These are phyloP conservation scores for Beverwykella pulmonaria DNA, from an alignment of 495 filamentous ascomycete genomes.

Conservation along the genomic window DNA sequence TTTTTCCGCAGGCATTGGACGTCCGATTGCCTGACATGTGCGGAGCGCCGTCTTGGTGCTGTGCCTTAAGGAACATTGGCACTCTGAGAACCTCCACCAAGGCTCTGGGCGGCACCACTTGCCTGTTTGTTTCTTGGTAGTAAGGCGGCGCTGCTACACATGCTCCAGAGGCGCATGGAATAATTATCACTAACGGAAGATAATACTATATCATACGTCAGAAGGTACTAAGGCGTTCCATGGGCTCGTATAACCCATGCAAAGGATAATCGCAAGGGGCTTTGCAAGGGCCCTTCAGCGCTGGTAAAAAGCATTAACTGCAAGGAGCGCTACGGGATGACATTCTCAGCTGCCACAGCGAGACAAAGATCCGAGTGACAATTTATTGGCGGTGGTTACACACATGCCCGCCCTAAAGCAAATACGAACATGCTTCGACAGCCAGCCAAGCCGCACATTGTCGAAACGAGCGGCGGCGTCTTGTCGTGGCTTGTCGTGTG, in stretches of 20 bases:
- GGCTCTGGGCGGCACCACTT: background rate
- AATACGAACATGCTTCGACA: constrained; percentile 24
- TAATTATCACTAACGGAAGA: background rate
- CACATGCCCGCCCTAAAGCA: constrained; percentile 24
- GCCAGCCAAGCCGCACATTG: constrained; percentile 22
- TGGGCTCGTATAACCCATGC: background rate
- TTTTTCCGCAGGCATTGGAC: background rate
- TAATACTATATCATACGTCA: background rate
- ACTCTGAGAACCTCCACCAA: background rate
- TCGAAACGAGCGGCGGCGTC: constrained; percentile 16
- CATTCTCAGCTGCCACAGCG: constrained; percentile 28
- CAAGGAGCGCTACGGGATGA: background rate
- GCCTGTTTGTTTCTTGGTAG: background rate
- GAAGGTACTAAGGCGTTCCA: background rate
- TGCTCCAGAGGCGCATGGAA: background rate
- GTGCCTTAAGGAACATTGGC: background rate
- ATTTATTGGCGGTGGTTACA: constrained; percentile 21
- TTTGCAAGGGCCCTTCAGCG: background rate
- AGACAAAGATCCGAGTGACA: constrained; percentile 32
- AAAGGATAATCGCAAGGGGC: background rate
- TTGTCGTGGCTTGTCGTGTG: constrained; percentile 9
- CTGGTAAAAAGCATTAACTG: background rate
- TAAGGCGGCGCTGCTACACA: background rate
- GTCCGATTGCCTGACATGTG: background rate
- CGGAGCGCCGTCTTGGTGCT: constrained; percentile 3